Base-by-base conservation (phyloP, 495 filamentous ascomycete genomes). In the Talaromyces borbonicus region DNA sequence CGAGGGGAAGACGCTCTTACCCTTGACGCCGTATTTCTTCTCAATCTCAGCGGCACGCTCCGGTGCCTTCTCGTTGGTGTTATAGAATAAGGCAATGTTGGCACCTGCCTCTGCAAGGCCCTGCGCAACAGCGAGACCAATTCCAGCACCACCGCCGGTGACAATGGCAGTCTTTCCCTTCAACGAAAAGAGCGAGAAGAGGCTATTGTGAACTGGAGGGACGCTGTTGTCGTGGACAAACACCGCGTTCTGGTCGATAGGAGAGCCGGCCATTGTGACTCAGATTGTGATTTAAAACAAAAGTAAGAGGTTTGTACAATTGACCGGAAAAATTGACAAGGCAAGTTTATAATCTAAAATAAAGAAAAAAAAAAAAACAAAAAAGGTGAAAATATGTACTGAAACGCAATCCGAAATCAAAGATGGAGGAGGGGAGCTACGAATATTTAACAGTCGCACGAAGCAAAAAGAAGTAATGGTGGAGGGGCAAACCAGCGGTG, bases 21-120 rank as follows among this genome's bases (percentile, higher is more conserved):
- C 81, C 62, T 83, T 83, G 37, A 95, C 86, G n/a, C 84, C 84
- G 52, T 81, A 92, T 30, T 74, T 74, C 53, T 78, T 65, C 53
- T 81, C 83, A 45, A 93, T 84, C 38, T 83, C 79, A 15, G 71
- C 71, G 2, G 89, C 88, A n/a, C 78, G 69, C 35, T 81, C 74
- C 31, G 79, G 48, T 6, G 82, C 80, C 51, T 83, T 80, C 55
- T 75, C 72, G 65, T 92, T 89, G 59, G 70, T 77, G 56, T 87
- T 87, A 55, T 88, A 94, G 81, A 84, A 90, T 24, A 95, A 78
- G 3, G 84, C 87, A 32, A 94, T 83, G 51, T 95, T 87, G 27
- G 88, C 87, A 29, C 88, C 89, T 18, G 85, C 81, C 56, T 94
- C 89, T 8, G 87, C 87, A 22, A 83, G 61, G 15, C 73, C 84